phyloP scores from a whole-genome alignment of 306 rosid genomes.

The Citrullus mucosospermus region DNA sequence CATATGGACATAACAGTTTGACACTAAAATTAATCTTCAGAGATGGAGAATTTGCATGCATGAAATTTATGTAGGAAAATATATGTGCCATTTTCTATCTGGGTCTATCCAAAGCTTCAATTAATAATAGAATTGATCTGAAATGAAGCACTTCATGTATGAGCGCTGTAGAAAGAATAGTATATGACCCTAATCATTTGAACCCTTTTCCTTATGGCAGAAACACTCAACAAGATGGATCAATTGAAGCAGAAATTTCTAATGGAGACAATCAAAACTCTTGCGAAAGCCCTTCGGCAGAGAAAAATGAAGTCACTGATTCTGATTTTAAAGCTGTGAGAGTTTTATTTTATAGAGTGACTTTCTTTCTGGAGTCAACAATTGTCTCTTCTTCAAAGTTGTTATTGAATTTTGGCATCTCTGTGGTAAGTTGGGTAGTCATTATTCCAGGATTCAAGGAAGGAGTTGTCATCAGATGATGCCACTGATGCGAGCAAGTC shows the following conservation, averaged over 20 bases:
- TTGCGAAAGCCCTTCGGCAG: conserved; percentile 39
- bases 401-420: conserved; percentile 11
- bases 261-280: conserved; percentile 36
- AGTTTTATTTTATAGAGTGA: conserved; percentile 4
- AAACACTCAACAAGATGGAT: conserved; percentile 55
- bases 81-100: background rate
- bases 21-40: background rate
- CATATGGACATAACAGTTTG: background rate
- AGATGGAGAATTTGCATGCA: background rate
- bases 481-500: conserved; percentile 31
- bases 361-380: background rate
- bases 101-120: background rate
- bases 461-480: conserved; percentile 30
- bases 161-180: background rate
- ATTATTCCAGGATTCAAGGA: conserved; percentile 41
- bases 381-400: conserved; percentile 13
- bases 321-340: conserved; percentile 31
- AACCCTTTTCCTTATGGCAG: conserved; percentile 38
- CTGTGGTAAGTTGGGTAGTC: conserved; percentile 20
- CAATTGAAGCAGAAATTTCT: conserved; percentile 50
- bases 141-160: background rate
- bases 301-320: conserved; percentile 39
- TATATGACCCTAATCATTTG: background rate
- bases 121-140: conserved; percentile 1
- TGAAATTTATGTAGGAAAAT: background rate